phyloP scores from a whole-genome alignment of 768 basidiomycete species.

The Rhodotorula paludigena region DNA sequence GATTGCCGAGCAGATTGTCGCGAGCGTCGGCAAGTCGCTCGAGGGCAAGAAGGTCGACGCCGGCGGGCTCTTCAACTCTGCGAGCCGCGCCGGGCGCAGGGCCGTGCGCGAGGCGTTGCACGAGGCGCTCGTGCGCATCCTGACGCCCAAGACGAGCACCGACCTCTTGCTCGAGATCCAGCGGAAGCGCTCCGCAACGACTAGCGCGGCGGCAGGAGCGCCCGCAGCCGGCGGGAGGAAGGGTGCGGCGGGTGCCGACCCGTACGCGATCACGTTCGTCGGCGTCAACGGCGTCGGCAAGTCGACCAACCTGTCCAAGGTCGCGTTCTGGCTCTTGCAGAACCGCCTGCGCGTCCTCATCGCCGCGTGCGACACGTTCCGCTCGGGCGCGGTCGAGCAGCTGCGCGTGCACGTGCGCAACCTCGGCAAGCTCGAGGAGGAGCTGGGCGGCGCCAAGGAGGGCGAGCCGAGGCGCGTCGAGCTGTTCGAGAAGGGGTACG shows the following conservation, averaged over 20 bases:
- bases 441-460: conserved; percentile 53
- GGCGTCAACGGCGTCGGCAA: conserved; percentile 99
- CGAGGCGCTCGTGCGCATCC: conserved; percentile 78
- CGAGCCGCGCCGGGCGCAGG: not conserved
- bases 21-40: conserved; percentile 82
- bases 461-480: conserved; percentile 58
- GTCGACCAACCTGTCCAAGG: conserved; percentile 95
- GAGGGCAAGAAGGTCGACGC: conserved; percentile 65
- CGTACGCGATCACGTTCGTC: conserved; percentile 91
- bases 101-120: conserved; percentile 71
- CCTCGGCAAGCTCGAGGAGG: conserved; percentile 70
- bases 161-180: conserved; percentile 89
- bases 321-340: conserved; percentile 98
- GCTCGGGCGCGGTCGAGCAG: conserved; percentile 94
- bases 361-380: conserved; percentile 96
- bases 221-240: not conserved
- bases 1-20: conserved; percentile 89
- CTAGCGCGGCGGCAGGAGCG: conserved; percentile 58
- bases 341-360: conserved; percentile 89
- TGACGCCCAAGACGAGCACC: conserved; percentile 96
- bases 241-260: conserved; percentile 51
- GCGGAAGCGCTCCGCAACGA: conserved; percentile 58
- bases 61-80: conserved; percentile 61
- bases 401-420: conserved; percentile 94
- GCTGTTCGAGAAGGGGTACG: conserved; percentile 92